These are phyloP conservation scores for Paraconiothyrium sp. DNA, from an alignment of 2,329 filamentous ascomycete species.

Conservation along the genomic window DNA sequence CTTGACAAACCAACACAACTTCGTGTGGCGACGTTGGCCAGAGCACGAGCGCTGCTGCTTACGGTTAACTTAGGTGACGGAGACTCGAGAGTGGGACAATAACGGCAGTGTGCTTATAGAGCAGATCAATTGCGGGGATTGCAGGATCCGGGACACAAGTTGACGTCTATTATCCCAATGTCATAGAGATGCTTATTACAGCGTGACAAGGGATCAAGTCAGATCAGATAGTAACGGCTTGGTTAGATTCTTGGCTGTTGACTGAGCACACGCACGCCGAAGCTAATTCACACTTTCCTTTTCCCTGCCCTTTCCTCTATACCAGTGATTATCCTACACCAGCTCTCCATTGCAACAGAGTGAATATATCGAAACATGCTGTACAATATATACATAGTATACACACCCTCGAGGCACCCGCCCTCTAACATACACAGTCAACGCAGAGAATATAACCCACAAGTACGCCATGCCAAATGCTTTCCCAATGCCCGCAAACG, in stretches of 20 bases:
- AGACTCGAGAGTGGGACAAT: background rate
- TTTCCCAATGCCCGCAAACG: slow-evolving; percentile 1
- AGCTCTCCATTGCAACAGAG: slow-evolving; percentile 3
- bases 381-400: slow-evolving; percentile 10
- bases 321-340: slow-evolving; percentile 8
- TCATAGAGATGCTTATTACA: too few relatives aligned
- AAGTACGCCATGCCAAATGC: background rate
- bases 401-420: background rate
- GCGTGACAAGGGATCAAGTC: too few relatives aligned
- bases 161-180: too few relatives aligned
- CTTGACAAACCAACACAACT: slow-evolving; percentile 23
- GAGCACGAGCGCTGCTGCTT: background rate
- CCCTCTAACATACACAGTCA: background rate
- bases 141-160: background rate
- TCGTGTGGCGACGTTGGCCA: background rate
- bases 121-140: background rate
- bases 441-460: background rate
- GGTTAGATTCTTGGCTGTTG: too few relatives aligned
- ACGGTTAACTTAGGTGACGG: background rate
- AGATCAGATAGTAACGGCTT: background rate
- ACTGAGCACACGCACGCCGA: background rate
- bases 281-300: background rate
- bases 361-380: slow-evolving; percentile 5
- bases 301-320: background rate
- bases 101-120: background rate